These are phyloP conservation scores for Colletotrichum godetiae DNA, from an alignment of 2,329 filamentous ascomycete species.

Conservation along the genomic window DNA sequence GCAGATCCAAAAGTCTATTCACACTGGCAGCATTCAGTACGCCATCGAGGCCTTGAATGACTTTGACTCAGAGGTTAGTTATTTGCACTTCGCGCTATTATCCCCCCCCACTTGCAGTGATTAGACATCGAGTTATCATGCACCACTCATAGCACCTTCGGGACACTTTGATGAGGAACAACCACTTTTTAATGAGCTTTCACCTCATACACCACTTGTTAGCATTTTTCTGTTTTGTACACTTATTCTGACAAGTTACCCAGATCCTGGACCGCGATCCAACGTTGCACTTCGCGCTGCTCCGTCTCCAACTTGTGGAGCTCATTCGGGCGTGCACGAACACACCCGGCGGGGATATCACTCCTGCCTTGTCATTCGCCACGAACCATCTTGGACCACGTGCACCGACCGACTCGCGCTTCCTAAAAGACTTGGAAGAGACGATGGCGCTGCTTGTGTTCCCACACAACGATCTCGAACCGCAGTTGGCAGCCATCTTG, in stretches of 20 bases:
- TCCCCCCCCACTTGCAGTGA: conserved; percentile 72
- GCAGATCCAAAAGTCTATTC: conserved; percentile 85
- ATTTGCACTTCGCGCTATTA: conserved; percentile 16
- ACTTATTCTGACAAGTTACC: conserved; percentile 42
- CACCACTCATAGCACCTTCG: conserved; percentile 98
- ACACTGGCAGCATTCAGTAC: conserved; percentile 84
- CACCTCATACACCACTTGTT: conserved; percentile 21
- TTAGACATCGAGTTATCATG: conserved; percentile 96
- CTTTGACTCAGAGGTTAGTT: conserved; percentile 84
- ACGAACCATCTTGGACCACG: conserved; percentile 87
- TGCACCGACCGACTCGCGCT: conserved; percentile 83
- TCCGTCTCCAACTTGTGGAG: conserved; percentile 93
- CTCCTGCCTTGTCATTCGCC: conserved; percentile 85
- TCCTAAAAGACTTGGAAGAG: conserved; percentile 87
- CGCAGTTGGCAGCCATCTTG: conserved; percentile 80
- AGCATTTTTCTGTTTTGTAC: background rate
- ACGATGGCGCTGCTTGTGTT: conserved; percentile 96
- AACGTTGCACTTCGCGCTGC: conserved; percentile 86
- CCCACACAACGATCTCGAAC: conserved; percentile 80
- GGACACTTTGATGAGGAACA: conserved; percentile 89
- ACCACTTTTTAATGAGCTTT: conserved; percentile 64
- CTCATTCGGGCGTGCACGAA: conserved; percentile 83
- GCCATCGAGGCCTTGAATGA: conserved; percentile 92
- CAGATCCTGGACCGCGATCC: conserved; percentile 90
- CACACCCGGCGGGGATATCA: conserved; percentile 76